Evolutionary conservation across 2,329 filamentous ascomycete genomes (phyloP).

Genomic region (Hymenoscyphus fructigenus): DNA sequence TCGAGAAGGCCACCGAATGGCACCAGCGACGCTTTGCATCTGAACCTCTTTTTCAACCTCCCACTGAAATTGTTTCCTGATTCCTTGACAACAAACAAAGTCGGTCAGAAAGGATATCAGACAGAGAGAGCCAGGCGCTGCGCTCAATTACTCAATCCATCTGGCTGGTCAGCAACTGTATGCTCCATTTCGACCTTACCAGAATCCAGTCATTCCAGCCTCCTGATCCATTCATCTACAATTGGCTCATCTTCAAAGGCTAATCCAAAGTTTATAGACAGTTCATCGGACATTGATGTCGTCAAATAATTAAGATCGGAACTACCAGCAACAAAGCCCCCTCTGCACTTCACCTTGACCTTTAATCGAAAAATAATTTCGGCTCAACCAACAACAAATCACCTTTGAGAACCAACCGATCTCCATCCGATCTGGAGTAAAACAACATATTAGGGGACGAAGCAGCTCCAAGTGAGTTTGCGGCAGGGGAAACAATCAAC

Average conservation of each 20-base stretch:
- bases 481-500: conserved; percentile 2
- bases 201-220: neutral
- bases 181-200: neutral
- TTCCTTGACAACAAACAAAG: neutral
- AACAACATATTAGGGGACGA: neutral
- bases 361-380: neutral
- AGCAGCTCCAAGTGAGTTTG: conserved; percentile 5
- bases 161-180: conserved; percentile 7
- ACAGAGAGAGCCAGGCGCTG: neutral
- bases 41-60: neutral
- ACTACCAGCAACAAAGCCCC: neutral
- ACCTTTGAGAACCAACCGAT: neutral
- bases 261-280: neutral
- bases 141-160: neutral
- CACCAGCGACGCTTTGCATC: neutral
- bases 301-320: neutral
- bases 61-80: neutral
- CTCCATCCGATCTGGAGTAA: neutral
- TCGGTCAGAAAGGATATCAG: neutral
- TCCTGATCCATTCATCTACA: neutral
- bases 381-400: neutral
- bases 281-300: neutral
- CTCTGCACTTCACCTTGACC: neutral
- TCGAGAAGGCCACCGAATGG: neutral
- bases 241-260: neutral